phyloP scores from a whole-genome alignment of 257 asterid species.

The Verbena officinalis region DNA sequence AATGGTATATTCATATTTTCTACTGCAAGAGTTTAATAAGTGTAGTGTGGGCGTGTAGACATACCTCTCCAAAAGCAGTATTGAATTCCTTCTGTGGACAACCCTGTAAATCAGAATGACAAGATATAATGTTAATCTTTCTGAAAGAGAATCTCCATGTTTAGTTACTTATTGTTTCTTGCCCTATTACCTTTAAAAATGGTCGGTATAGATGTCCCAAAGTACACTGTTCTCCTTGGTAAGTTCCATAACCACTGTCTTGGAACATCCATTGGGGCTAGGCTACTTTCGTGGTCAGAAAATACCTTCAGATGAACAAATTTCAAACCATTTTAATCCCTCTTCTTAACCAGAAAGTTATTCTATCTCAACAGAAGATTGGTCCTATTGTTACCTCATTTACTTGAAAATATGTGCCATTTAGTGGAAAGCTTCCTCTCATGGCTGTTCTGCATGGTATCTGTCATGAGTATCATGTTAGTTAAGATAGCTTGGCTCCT shows the following conservation, averaged over 20 bases:
- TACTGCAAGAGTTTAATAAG: neutral
- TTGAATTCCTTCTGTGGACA: slow-evolving; percentile 78
- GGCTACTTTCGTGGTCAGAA: slow-evolving; percentile 92
- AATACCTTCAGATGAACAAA: slow-evolving; percentile 64
- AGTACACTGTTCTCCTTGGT: slow-evolving; percentile 83
- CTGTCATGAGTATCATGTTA: slow-evolving; percentile 50
- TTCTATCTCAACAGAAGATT: slow-evolving; percentile 24
- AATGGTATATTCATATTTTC: neutral
- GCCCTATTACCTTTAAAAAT: slow-evolving; percentile 78
- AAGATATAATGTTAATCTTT: slow-evolving; percentile 24
- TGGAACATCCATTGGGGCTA: slow-evolving; percentile 78
- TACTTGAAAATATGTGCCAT: slow-evolving; percentile 98
- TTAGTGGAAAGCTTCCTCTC: slow-evolving; percentile 98
- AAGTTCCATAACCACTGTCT: slow-evolving; percentile 92
- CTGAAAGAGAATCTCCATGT: slow-evolving; percentile 12
- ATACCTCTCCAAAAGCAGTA: slow-evolving; percentile 98
- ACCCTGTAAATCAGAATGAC: slow-evolving; percentile 55
- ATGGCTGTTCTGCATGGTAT: slow-evolving; percentile 98
- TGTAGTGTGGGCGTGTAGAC: neutral
- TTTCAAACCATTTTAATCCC: slow-evolving; percentile 20
- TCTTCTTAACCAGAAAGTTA: slow-evolving; percentile 14
- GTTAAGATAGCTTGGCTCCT: slow-evolving; percentile 21
- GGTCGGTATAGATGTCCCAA: slow-evolving; percentile 93
- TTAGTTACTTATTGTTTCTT: slow-evolving; percentile 12
- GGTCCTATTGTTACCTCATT: slow-evolving; percentile 69